A percentile compares a stretch with the other conserved stretches of the same genome.
Conservation (phyloP, 2,329 filamentous ascomycete genomes). For the Dissoconium aciculare region DNA sequence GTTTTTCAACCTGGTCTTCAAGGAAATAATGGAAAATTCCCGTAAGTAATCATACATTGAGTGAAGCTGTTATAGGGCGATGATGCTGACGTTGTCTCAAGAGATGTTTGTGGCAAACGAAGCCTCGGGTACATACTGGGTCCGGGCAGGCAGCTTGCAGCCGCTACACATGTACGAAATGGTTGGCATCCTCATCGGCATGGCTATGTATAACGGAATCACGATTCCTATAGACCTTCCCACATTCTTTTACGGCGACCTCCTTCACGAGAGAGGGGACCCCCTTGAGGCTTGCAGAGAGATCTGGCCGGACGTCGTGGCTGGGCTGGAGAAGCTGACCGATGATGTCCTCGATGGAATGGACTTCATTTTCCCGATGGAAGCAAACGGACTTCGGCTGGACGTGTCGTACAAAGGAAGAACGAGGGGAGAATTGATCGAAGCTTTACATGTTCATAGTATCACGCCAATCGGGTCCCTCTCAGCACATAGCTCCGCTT, state of each 20-base stretch:
- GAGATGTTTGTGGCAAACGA: constrained; percentile 65
- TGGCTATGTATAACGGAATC: constrained; percentile 85
- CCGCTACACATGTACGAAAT: constrained; percentile 84
- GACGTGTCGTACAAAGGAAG: too few relatives aligned
- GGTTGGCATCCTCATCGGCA: constrained; percentile 69
- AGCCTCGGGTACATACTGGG: constrained; percentile 70
- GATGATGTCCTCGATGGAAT: constrained; percentile 67
- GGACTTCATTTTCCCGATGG: constrained; percentile 72
- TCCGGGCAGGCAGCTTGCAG: constrained; percentile 66
- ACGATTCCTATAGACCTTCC: constrained; percentile 86
- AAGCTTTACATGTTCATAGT: neutral
- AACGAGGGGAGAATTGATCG: neutral
- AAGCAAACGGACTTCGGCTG: constrained; percentile 39
- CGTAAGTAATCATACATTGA: constrained; percentile 32
- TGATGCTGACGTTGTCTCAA: constrained; percentile 13
- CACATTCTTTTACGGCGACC: constrained; percentile 63
- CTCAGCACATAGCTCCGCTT: neutral
- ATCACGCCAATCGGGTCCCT: neutral
- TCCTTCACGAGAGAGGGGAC: constrained; percentile 49
- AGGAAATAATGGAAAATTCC: constrained; percentile 63
- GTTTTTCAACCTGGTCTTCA: constrained; percentile 75
- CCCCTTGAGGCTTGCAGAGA: neutral
- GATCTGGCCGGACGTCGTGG: constrained; percentile 37
- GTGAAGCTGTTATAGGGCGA: neutral
- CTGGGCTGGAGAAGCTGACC: constrained; percentile 55